phyloP scores from a whole-genome alignment of 306 rosid species.

The Chamaecrista fasciculata region DNA sequence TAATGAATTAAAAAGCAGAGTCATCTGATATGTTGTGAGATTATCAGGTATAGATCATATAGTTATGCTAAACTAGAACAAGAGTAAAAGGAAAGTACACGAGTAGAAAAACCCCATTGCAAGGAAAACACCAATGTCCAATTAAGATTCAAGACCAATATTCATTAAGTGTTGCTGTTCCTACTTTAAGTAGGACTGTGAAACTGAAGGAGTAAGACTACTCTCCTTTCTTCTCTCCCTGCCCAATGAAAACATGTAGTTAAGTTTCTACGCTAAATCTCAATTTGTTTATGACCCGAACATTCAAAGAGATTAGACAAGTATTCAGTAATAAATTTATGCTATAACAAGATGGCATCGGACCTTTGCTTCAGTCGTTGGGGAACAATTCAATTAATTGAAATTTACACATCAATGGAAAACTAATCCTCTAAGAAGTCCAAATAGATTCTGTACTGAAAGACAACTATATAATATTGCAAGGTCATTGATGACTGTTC shows the following conservation, averaged over 20 bases:
- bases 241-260: not conserved
- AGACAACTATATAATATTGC: not conserved
- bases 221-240: not conserved
- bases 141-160: too few species aligned
- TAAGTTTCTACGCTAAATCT: too few species aligned
- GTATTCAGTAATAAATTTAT: not conserved
- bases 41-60: conserved; percentile 4
- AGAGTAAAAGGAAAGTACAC: too few species aligned
- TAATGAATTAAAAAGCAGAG: not conserved
- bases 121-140: too few species aligned
- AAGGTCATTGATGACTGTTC: too few species aligned
- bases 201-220: too few species aligned
- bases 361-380: not conserved
- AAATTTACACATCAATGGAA: not conserved
- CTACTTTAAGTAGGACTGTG: too few species aligned
- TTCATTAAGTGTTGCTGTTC: too few species aligned
- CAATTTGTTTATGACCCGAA: not conserved
- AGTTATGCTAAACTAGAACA: too few species aligned
- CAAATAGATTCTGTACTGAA: not conserved
- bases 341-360: not conserved
- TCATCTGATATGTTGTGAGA: conserved; percentile 14
- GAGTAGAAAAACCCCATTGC: too few species aligned
- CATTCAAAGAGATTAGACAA: not conserved
- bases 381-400: not conserved
- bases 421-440: too few species aligned